Base-by-base conservation (phyloP, 805 yeast species). In the Komagataella phaffii region DNA sequence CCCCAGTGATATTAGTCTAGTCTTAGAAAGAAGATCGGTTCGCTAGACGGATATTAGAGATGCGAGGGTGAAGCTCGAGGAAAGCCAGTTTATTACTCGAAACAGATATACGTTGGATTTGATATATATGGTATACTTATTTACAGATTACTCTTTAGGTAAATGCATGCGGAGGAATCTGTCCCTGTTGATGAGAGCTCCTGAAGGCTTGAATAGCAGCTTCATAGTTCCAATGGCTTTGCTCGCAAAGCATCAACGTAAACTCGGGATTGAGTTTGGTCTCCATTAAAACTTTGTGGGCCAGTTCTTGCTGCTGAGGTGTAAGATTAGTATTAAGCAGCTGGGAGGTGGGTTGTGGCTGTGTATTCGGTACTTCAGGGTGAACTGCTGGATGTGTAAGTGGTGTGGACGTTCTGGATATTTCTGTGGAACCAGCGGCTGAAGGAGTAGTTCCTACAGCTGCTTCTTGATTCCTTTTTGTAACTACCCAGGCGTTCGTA, bases 221-320 rank as follows among this genome's bases (percentile, higher is more conserved):
- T 24, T 78, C 80, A 58, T 79, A 82, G 64, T 86, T 84, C 90
- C 95, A 90, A 51, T 78, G 75, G 60, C 96, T 88, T 64, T 89
- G 96, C 63, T 88, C 89, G 53, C 89, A 83, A 45, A 93, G 74
- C 85, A 90, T 79, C 24, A 81, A 68, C 0, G 91, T 86, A 64
- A 81, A 90, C 59, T 86, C 85, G n/a, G 85, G 71, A 57, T 77
- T 89, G 57, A 90, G 71, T 49, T 81, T 79, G 0, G 97, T 90
- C 55, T 84, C 87, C 24, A 75, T 64, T 67, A 84, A 78, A 21
- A 91, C 67, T 59, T 77, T 83, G 19, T 76, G 74, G 17, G 87
- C 73, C 4, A 88, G 64, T 52, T 81, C 83, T 55, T 83, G 80
- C 62, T 85, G 95, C 6, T 66, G 63, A 0, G 74, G 72, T 44